Conservation (phyloP, 495 filamentous ascomycete species). For the Penicillium canariense region DNA sequence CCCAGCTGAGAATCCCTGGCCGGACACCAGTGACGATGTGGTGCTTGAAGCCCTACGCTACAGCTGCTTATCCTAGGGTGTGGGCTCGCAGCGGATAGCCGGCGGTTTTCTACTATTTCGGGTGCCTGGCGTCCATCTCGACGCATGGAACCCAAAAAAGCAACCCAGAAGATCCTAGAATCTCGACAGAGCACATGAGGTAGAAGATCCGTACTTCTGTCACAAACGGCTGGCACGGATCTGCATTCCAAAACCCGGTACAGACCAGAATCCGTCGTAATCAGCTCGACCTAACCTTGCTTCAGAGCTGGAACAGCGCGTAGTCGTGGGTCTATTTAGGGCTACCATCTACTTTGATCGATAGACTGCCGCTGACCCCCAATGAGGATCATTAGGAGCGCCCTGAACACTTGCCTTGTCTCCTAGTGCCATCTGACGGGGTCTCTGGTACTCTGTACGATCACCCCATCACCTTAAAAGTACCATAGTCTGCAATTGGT, state of each 20-base stretch:
- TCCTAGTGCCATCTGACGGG: neutral
- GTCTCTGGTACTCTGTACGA: neutral
- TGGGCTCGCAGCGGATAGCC: neutral
- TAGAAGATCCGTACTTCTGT: constrained; percentile 10
- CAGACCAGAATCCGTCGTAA: constrained; percentile 9
- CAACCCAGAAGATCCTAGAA: neutral
- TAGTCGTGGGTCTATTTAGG: neutral
- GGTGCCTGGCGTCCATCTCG: neutral
- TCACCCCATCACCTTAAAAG: neutral
- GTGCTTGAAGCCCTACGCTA: neutral
- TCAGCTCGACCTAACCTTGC: constrained; percentile 7
- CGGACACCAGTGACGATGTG: constrained; percentile 1
- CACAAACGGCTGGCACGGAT: constrained; percentile 5
- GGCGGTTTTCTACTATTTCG: neutral
- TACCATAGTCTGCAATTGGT: neutral
- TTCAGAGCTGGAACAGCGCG: neutral
- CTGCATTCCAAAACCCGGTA: constrained; percentile 13
- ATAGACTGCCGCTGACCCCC: neutral
- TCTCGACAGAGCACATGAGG: constrained; percentile 6
- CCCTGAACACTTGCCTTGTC: neutral
- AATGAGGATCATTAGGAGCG: neutral
- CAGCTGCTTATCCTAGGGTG: neutral
- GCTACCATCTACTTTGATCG: neutral
- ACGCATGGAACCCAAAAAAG: constrained; percentile 7
- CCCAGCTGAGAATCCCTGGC: neutral